phyloP scores from a whole-genome alignment of 2,329 filamentous ascomycete genomes.

The Colletotrichum coccodes region DNA sequence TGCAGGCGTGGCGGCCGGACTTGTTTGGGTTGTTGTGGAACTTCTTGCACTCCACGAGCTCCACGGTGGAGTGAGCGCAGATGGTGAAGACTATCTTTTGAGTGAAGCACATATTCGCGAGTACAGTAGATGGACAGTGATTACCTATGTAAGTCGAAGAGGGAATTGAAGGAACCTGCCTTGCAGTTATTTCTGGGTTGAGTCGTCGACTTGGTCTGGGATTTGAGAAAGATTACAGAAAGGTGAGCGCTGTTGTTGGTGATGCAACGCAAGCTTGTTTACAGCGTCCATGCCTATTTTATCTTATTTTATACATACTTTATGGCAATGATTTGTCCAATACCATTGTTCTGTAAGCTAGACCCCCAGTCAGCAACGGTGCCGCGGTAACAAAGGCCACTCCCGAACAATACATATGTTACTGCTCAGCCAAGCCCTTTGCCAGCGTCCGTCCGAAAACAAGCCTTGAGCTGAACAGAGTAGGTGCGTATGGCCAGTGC shows the following conservation, averaged over 20 bases:
- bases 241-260: background rate
- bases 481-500: background rate
- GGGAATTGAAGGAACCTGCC: background rate
- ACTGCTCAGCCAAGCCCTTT: too few relatives aligned
- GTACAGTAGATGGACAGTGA: background rate
- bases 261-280: too few relatives aligned
- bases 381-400: background rate
- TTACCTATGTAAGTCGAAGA: background rate
- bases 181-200: background rate
- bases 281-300: too few relatives aligned
- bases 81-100: background rate
- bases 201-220: background rate
- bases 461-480: background rate
- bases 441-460: too few relatives aligned
- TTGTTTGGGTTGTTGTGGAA: background rate
- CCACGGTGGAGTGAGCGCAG: conserved; percentile 4
- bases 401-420: background rate
- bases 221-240: background rate
- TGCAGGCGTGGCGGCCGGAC: background rate
- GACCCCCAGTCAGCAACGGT: background rate
- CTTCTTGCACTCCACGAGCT: background rate
- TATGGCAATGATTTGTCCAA: background rate
- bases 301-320: too few relatives aligned
- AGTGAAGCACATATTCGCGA: background rate
- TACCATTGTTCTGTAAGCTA: background rate